Evolutionary conservation across 768 basidiomycete genomes (phyloP).

Genomic region (Pleurotus eryngii): DNA sequence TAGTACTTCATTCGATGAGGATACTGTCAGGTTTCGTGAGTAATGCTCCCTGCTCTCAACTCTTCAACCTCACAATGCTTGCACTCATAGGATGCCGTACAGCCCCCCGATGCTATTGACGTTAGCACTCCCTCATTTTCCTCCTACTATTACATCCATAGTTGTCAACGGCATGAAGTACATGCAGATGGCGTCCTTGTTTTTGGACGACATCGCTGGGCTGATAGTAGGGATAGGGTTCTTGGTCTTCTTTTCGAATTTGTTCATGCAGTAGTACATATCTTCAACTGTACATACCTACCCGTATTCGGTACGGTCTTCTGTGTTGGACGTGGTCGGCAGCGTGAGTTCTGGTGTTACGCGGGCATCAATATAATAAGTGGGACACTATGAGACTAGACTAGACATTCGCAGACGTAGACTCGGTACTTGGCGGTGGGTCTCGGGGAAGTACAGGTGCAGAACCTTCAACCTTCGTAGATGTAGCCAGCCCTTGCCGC

Average conservation of each 20-base stretch:
- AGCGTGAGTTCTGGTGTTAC: not conserved
- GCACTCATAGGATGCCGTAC: conserved; percentile 47
- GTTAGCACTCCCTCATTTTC: conserved; percentile 61
- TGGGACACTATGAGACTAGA: not conserved
- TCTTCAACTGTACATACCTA: not conserved
- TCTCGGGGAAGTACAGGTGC: not conserved
- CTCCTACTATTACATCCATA: conserved; percentile 58
- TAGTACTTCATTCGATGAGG: conserved; percentile 67
- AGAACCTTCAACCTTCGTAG: not conserved
- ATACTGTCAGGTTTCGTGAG: conserved; percentile 70
- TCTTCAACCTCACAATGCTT: not conserved
- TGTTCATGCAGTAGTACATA: not conserved
- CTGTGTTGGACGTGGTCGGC: not conserved
- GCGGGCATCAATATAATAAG: not conserved
- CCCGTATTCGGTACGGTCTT: not conserved
- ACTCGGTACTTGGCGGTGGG: not conserved
- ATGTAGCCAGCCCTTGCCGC: conserved; percentile 5
- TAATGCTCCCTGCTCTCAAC: not conserved
- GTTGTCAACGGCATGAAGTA: conserved; percentile 66
- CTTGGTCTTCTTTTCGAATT: conserved; percentile 45
- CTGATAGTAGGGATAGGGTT: conserved; percentile 72
- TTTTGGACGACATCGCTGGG: conserved; percentile 71
- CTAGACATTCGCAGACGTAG: not conserved
- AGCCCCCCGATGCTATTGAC: conserved; percentile 56
- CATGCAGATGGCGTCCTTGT: conserved; percentile 59